Evolutionary conservation across 1,284 basidiomycete species (phyloP), one percentile per base, ranked within the genome.

Genomic region (Cryptococcus sp.): DNA sequence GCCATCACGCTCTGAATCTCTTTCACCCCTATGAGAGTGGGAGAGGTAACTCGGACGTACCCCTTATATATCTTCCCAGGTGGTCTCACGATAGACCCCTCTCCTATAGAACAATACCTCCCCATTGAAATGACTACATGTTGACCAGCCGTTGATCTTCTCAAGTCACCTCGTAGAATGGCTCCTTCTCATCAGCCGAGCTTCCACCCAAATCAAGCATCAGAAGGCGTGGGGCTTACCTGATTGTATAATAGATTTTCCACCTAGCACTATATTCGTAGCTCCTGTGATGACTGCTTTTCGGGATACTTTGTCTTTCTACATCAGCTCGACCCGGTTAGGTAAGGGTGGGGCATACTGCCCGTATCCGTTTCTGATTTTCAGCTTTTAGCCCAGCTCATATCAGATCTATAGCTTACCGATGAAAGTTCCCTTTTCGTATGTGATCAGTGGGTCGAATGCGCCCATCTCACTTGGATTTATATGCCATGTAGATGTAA

Each of bases 201-300:
- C 32, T 34, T 34, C 32, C 32, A 9, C 32, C 32, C 32, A n/a
- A n/a, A n/a, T n/a, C n/a, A n/a, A n/a, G n/a, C n/a, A n/a, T n/a
- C n/a, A 36, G 31, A 18, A 25, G 45, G 40, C n/a, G 28, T 16
- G 36, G 9, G 3, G 51, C 65, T 46, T 34, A 51, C 84, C 83
- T 48, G 83, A 87, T 13, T 92, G 87, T 50, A 99, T 94, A 70
- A 98, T 90, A 4, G 91, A 94, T 77, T 98, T 98, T 39, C 94
- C 96, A 32, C 91, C 91, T 2, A 99, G 83, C 55, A 98, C 90
- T 69, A 98, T 98, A 70, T 98, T 97, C 69, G 91, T 87, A 7
- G 92, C 90, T 9, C 96, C 96, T 41, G 86, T 83, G 62, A 98
- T 97, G n/a, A 85, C 85, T 9, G 91, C 90, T 58, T 88, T 84